Evolutionary conservation across 2,329 filamentous ascomycete species (phyloP).

Genomic region (Sporothrix pseudoabietina): DNA sequence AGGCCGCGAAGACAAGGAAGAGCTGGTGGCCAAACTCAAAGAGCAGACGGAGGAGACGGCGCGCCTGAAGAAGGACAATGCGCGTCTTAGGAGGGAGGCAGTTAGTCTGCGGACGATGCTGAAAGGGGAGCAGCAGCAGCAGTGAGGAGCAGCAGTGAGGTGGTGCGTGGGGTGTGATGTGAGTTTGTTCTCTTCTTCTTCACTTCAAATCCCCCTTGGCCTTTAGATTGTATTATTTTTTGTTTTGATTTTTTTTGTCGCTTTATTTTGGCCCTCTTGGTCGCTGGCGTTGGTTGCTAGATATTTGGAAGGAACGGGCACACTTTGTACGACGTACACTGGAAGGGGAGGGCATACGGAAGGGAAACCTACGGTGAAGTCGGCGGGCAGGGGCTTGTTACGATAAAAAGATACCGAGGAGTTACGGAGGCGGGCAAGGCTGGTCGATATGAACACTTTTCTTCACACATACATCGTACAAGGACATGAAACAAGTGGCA

Average conservation of each 20-base stretch:
- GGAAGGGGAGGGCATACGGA: not conserved
- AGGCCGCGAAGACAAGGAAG: slow-evolving; percentile 75
- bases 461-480: not conserved
- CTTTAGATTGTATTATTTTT: slow-evolving; percentile 17
- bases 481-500: not conserved
- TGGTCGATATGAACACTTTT: not conserved
- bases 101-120: slow-evolving; percentile 65
- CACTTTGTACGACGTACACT: not conserved
- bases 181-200: not conserved
- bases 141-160: slow-evolving; percentile 11
- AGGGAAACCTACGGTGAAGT: no score
- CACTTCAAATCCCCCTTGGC: not conserved
- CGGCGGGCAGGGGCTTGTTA: not conserved
- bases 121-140: slow-evolving; percentile 45
- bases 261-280: not conserved
- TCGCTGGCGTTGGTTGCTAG: slow-evolving; percentile 24
- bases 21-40: slow-evolving; percentile 69
- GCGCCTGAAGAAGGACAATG: slow-evolving; percentile 81
- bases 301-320: not conserved
- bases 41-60: slow-evolving; percentile 77
- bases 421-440: not conserved
- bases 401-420: not conserved
- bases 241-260: not conserved
- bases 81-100: slow-evolving; percentile 78
- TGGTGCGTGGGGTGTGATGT: not conserved